Evolutionary conservation across 495 filamentous ascomycete species (phyloP), one percentile per base, ranked within the genome.

Genomic region (Aspergillus conjunctus): DNA sequence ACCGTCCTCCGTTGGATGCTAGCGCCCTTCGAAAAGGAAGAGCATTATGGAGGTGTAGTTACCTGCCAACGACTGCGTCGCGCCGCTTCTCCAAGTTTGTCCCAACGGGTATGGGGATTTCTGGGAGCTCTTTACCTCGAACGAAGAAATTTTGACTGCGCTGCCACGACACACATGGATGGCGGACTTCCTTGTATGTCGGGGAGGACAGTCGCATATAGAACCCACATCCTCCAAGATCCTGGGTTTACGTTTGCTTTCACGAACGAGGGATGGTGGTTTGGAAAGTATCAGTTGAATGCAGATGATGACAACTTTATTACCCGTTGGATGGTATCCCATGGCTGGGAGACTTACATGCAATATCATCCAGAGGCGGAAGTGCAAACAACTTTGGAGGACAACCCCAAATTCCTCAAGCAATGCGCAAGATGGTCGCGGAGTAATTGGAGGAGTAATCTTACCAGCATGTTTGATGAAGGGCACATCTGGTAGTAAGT

Each of bases 101-200:
- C 71, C 32, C 81, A 84, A 55, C 81, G 80, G 17, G 70, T 87
- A 54, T 94, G 83, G 84, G 87, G 88, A 64, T 96, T 88, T 74
- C 81, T 96, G 15, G 91, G 90, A 2, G 89, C 90, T 26, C 78
- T 87, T 33, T 96, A 96, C 68, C 86, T 96, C 50, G 88, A 92
- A 67, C 81, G 91, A 41, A 81, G 91, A 48, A 94, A 93, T 69
- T 96, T 93, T 68, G 91, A 96, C 72, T 93, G 91, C 70, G 91
- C 89, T 46, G 90, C 91, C 10, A 93, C 91, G 33, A 90, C 91
- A 60, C 86, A 89, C 70, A 81, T 94, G 48, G 91, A 96, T 70
- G 91, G 91, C 48, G 91, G 91, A 18, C 84, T 92, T 20, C 91
- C 91, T 30, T 94, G 91, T 74, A 87, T 96, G 78, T 96, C 91